phyloP scores from a whole-genome alignment of 140 eudicot genomes.

The Flaveria floridana region DNA sequence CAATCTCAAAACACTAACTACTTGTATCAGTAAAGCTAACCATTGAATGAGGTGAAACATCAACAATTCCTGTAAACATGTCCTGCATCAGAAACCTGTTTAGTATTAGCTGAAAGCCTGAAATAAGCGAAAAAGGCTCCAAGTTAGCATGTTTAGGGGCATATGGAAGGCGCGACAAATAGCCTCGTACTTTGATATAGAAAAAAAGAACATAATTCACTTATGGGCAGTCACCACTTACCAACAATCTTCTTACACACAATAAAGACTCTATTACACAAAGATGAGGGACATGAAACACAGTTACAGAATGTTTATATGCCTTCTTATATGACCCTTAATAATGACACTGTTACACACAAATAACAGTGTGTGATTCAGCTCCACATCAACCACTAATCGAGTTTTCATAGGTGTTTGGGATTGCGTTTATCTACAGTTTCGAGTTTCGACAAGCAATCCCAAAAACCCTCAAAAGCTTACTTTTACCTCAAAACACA shows the following conservation, averaged over 20 bases:
- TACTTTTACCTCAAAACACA: neutral
- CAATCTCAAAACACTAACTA: neutral
- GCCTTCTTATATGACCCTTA: neutral
- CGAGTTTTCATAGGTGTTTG: neutral
- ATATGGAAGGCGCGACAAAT: too few species aligned
- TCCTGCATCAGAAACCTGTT: neutral
- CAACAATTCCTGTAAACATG: neutral
- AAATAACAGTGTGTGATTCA: neutral
- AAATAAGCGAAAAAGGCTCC: too few species aligned
- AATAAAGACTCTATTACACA: too few species aligned
- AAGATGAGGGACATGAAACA: too few species aligned
- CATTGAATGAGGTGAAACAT: neutral
- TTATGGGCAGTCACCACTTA: too few species aligned
- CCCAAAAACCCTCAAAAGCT: neutral
- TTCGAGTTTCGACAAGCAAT: neutral
- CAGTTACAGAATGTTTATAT: neutral
- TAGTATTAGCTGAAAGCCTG: neutral
- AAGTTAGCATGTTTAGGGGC: too few species aligned
- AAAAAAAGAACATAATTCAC: too few species aligned
- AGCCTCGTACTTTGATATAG: too few species aligned
- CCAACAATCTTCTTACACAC: too few species aligned
- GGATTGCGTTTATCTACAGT: neutral
- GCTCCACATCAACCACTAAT: neutral
- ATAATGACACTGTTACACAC: neutral
- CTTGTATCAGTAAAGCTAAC: neutral